phyloP scores from a whole-genome alignment of 2,329 filamentous ascomycete genomes.

The Colletotrichum neosansevieriae region DNA sequence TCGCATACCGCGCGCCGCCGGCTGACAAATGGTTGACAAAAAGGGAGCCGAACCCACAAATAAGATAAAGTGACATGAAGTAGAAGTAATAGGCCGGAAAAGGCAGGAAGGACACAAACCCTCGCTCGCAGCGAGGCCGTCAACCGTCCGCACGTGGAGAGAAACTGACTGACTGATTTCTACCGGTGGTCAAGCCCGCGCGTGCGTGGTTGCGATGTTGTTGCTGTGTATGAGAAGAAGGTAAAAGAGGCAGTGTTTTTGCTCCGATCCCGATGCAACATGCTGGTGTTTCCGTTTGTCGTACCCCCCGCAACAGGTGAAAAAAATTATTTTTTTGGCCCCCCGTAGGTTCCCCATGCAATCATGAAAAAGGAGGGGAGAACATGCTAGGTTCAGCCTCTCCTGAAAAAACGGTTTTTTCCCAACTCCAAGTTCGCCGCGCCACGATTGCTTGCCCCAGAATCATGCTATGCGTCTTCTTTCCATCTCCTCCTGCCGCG shows the following conservation, averaged over 20 bases:
- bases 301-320: constrained; percentile 7
- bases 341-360: constrained; percentile 31
- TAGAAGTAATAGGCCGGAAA: constrained; percentile 40
- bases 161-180: not conserved
- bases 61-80: constrained; percentile 39
- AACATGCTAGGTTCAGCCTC: constrained; percentile 4
- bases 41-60: constrained; percentile 1
- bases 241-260: constrained; percentile 25
- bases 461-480: constrained; percentile 38
- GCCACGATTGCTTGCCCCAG: constrained; percentile 23
- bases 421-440: constrained; percentile 38
- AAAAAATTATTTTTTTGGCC: not conserved
- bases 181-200: constrained; percentile 30
- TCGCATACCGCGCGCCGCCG: constrained; percentile 5
- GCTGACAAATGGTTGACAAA: constrained; percentile 9
- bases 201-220: constrained; percentile 20
- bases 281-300: constrained; percentile 31
- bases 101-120: constrained; percentile 30
- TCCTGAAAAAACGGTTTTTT: constrained; percentile 28
- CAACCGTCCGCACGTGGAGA: not conserved
- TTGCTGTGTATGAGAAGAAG: constrained; percentile 27
- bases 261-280: constrained; percentile 40
- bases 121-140: not conserved
- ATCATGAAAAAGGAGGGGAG: constrained; percentile 29
- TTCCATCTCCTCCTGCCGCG: constrained; percentile 40